Base-by-base conservation (phyloP, 768 basidiomycete genomes). In the Cubamyces sp. region DNA sequence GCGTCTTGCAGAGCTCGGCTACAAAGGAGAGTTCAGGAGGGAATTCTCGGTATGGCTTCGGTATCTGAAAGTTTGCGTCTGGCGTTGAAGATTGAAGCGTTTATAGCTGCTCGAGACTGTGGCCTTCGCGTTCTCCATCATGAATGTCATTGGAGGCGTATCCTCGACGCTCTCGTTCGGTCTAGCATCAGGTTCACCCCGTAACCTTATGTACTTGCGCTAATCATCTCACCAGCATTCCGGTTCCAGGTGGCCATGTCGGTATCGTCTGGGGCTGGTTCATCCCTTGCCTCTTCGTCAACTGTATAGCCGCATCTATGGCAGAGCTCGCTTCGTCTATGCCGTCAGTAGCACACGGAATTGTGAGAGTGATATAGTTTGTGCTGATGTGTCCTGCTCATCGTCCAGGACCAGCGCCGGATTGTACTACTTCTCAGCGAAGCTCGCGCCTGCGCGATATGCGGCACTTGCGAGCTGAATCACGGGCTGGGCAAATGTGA, bases 181-280 rank as follows among this genome's bases (percentile, higher is more conserved):
- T 0, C 78, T 91, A 3, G 72, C 80, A 7, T 83, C 84, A 61
- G 86, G 86, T 85, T 62, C 16, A 77, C 61, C 18, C 4, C 23
- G 28, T 1, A 25, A 57, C 14, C 21, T 49, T 37, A 30, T 21
- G 9, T 4, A 5, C 9, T 45, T 7, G 43, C 3, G 21, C 4
- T 18, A 18, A 9, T 8, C 19, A 23, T 46, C 42, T 21, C n/a
- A 46, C 28, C 8, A 3, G 18, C 2, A 2, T 21, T 19, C 9
- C 15, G 5, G 19, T 0, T 5, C 16, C 41, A 85, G 88, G 88
- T 53, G 89, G 89, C 1, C 88, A 90, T 74, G 86, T 87, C 19
- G 88, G 89, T 11, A 84, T 90, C 80, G 82, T 89, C 12, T 90
- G 84, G 76, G 88, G 88, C 45, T 90, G 89, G 89, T 73, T 88